Evolutionary conservation across 2,329 filamentous ascomycete species (phyloP).

Genomic region (Alternaria sp.): DNA sequence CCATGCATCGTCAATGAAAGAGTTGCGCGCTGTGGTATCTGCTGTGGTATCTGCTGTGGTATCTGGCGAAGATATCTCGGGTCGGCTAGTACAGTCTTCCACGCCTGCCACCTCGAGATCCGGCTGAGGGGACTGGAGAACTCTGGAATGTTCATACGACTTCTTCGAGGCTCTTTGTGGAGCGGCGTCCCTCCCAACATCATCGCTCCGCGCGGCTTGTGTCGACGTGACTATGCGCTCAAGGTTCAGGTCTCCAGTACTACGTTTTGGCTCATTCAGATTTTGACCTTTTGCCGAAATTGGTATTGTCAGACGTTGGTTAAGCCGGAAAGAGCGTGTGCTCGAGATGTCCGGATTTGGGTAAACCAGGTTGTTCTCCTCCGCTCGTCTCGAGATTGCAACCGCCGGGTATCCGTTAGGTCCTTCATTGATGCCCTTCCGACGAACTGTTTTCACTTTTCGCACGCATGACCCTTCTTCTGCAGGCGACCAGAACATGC

Average conservation of each 20-base stretch:
- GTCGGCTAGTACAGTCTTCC: not conserved
- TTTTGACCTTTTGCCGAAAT: conserved; percentile 35
- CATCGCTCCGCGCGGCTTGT: not conserved
- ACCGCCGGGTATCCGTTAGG: conserved; percentile 46
- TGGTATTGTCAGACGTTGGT: conserved; percentile 32
- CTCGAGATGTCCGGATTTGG: conserved; percentile 31
- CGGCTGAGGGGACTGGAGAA: not conserved
- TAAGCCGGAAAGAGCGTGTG: conserved; percentile 25
- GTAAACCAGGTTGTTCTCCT: conserved; percentile 30
- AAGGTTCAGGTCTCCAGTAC: conserved; percentile 21
- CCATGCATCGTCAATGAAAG: not conserved
- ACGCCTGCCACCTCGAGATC: conserved; percentile 8
- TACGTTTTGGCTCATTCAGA: conserved; percentile 37
- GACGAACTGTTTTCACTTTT: conserved; percentile 36
- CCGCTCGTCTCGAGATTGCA: conserved; percentile 38
- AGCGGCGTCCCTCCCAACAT: not conserved
- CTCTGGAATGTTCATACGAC: not conserved
- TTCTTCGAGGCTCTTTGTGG: not conserved
- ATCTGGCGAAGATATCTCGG: conserved; percentile 12
- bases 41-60: not conserved
- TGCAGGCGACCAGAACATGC: conserved; percentile 43
- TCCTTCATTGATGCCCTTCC: conserved; percentile 41
- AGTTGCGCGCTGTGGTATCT: not conserved
- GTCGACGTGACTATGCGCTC: conserved; percentile 1
- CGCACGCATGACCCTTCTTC: conserved; percentile 34